These are phyloP conservation scores for Lepiota venenata DNA, from an alignment of 768 basidiomycete genomes.

Conservation along the genomic window DNA sequence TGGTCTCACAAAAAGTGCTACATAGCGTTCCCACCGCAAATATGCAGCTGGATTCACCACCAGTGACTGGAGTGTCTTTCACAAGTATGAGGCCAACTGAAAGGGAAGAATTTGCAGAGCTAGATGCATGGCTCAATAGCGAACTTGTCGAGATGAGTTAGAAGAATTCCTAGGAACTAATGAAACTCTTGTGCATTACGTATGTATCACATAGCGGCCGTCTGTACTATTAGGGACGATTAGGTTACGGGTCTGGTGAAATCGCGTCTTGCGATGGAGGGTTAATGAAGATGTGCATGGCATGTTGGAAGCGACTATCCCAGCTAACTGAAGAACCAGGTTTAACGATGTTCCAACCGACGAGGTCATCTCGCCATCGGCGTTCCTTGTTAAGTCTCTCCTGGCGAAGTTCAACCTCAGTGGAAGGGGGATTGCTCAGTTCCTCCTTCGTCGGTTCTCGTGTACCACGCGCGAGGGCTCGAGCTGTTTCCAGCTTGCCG, in stretches of 20 bases:
- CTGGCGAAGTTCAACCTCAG: constrained; percentile 84
- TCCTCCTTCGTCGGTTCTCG: constrained; percentile 90
- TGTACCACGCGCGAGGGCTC: constrained; percentile 69
- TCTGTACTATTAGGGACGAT: constrained; percentile 9
- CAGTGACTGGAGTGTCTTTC: no score
- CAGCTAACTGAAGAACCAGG: constrained; percentile 64
- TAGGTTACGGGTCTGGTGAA: constrained; percentile 11
- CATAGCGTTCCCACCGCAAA: no score
- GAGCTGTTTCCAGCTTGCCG: constrained; percentile 63
- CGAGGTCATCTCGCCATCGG: constrained; percentile 76
- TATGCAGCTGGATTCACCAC: no score
- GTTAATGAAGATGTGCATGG: constrained; percentile 58
- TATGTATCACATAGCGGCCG: not conserved
- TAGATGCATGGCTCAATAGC: constrained; percentile 69
- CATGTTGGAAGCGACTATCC: constrained; percentile 68
- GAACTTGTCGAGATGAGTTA: constrained; percentile 54
- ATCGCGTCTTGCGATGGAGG: constrained; percentile 22
- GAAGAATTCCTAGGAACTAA: not conserved
- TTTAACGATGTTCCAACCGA: constrained; percentile 76
- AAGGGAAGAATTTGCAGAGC: constrained; percentile 42
- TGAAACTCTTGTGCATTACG: constrained; percentile 1
- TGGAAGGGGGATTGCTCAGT: constrained; percentile 69
- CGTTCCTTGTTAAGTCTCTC: constrained; percentile 89
- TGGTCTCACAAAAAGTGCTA: no score
- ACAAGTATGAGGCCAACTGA: not conserved